phyloP scores from a whole-genome alignment of 805 yeast species.

The Ogataea zsoltii region DNA sequence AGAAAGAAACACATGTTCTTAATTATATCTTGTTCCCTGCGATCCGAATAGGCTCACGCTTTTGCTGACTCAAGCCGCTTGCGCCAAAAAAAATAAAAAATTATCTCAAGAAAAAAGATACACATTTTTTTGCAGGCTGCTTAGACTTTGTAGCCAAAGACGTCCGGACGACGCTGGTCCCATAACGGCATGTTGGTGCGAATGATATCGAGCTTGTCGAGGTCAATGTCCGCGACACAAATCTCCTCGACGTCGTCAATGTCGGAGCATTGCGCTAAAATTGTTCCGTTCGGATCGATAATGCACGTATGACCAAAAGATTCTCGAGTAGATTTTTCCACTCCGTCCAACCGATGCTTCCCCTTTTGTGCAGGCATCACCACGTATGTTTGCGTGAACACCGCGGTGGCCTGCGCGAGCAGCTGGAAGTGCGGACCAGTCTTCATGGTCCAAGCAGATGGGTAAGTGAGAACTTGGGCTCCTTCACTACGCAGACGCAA shows the following conservation, averaged over 20 bases:
- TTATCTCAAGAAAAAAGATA: not conserved
- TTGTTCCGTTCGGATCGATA: conserved; percentile 90
- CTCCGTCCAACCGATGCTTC: conserved; percentile 56
- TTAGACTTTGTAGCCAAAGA: conserved; percentile 46
- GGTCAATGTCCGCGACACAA: conserved; percentile 68
- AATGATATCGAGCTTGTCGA: conserved; percentile 46
- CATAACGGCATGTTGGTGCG: conserved; percentile 76
- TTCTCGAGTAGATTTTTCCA: conserved; percentile 48
- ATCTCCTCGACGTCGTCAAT: conserved; percentile 40
- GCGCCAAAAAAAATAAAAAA: not conserved
- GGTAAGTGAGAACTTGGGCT: conserved; percentile 76
- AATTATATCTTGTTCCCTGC: conserved; percentile 1
- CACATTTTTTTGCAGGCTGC: not conserved
- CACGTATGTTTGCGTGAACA: conserved; percentile 85
- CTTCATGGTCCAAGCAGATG: conserved; percentile 89
- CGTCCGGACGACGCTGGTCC: conserved; percentile 68
- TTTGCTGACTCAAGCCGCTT: not conserved
- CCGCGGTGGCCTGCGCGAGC: conserved; percentile 80
- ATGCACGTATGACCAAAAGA: conserved; percentile 88
- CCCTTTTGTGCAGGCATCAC: conserved; percentile 91
- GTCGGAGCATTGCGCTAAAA: conserved; percentile 60
- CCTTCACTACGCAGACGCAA: conserved; percentile 63
- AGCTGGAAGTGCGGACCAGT: conserved; percentile 94
- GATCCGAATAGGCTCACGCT: conserved; percentile 5
- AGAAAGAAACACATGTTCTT: not conserved